Evolutionary conservation across 495 filamentous ascomycete genomes (phyloP).

Genomic region (Bacidia rubella): DNA sequence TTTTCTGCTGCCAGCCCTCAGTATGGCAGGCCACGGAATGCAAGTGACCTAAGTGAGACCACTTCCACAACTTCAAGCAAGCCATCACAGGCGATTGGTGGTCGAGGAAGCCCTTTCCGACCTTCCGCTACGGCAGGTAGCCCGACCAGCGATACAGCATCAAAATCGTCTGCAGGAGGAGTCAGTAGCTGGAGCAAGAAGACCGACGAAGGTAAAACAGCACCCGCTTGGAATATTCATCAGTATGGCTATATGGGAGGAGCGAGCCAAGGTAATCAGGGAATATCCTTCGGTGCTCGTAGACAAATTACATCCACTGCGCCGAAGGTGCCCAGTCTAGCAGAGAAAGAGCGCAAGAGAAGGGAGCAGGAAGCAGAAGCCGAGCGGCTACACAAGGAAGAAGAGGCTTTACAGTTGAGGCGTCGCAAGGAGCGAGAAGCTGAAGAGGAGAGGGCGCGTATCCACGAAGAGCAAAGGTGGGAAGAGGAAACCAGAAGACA

Average conservation of each 20-base stretch:
- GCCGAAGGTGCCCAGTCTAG: constrained; percentile 63
- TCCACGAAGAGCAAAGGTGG: constrained; percentile 66
- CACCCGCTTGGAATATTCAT: constrained; percentile 95
- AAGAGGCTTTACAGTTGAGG: constrained; percentile 51
- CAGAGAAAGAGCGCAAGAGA: constrained; percentile 49
- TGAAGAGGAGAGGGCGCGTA: constrained; percentile 52
- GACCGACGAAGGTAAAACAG: constrained; percentile 62
- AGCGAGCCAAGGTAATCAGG: constrained; percentile 89
- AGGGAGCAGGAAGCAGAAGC: constrained; percentile 41
- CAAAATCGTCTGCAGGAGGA: constrained; percentile 29
- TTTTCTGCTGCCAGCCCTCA: constrained; percentile 30
- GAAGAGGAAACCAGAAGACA: constrained; percentile 59
- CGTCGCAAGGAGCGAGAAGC: constrained; percentile 49
- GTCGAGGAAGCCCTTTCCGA: constrained; percentile 50
- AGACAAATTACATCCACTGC: constrained; percentile 80
- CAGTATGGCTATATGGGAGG: constrained; percentile 99
- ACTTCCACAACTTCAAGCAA: constrained; percentile 39
- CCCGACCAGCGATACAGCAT: constrained; percentile 6
- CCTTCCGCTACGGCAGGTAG: constrained; percentile 25
- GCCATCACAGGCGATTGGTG: constrained; percentile 35
- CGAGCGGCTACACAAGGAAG: constrained; percentile 45
- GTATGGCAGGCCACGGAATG: constrained; percentile 34
- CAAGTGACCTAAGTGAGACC: constrained; percentile 55
- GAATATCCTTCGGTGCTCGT: constrained; percentile 78
- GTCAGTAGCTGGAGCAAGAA: constrained; percentile 87